These are phyloP conservation scores for Paxillus ammoniavirescens DNA, from an alignment of 768 basidiomycete species.

Conservation along the genomic window DNA sequence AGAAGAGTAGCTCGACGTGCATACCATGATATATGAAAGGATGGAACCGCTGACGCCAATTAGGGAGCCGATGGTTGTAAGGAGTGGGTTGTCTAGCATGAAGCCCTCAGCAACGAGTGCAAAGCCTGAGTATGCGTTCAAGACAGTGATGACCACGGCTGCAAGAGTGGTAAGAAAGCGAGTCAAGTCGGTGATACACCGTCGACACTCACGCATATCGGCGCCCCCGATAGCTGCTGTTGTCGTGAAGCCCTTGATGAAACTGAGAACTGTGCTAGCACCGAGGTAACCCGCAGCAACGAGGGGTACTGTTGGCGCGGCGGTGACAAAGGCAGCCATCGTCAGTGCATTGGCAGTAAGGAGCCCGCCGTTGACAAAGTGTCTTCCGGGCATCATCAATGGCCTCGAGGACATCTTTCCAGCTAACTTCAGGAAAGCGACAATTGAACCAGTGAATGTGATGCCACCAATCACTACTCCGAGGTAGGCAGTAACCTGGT, in stretches of 20 bases:
- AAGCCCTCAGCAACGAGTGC: slow-evolving; percentile 91
- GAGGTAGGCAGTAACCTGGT: slow-evolving; percentile 82
- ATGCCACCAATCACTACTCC: slow-evolving; percentile 86
- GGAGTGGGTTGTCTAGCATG: slow-evolving; percentile 84
- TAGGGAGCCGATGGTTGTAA: slow-evolving; percentile 81
- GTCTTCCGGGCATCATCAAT: slow-evolving; percentile 70
- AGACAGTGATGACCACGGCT: slow-evolving; percentile 89
- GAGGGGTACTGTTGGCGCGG: slow-evolving; percentile 66
- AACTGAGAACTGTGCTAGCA: slow-evolving; percentile 72
- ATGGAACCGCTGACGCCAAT: slow-evolving; percentile 92
- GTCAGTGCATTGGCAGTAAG: slow-evolving; percentile 68
- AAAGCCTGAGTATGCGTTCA: slow-evolving; percentile 90
- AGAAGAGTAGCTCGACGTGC: slow-evolving; percentile 14
- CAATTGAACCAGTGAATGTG: slow-evolving; percentile 87
- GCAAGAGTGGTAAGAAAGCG: slow-evolving; percentile 9
- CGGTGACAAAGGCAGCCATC: slow-evolving; percentile 75
- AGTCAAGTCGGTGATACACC: neutral
- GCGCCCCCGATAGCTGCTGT: slow-evolving; percentile 92
- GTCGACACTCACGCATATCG: slow-evolving; percentile 75
- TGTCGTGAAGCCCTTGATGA: slow-evolving; percentile 83
- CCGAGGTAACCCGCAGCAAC: slow-evolving; percentile 79
- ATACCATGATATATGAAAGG: slow-evolving; percentile 89
- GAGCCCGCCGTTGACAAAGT: slow-evolving; percentile 70
- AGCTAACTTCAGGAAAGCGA: slow-evolving; percentile 86
- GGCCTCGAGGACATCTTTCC: slow-evolving; percentile 79